Evolutionary conservation across 108 stramenopile species (phyloP), one percentile per base, ranked within the genome.

Genomic region (Skeletonema tropicum): DNA sequence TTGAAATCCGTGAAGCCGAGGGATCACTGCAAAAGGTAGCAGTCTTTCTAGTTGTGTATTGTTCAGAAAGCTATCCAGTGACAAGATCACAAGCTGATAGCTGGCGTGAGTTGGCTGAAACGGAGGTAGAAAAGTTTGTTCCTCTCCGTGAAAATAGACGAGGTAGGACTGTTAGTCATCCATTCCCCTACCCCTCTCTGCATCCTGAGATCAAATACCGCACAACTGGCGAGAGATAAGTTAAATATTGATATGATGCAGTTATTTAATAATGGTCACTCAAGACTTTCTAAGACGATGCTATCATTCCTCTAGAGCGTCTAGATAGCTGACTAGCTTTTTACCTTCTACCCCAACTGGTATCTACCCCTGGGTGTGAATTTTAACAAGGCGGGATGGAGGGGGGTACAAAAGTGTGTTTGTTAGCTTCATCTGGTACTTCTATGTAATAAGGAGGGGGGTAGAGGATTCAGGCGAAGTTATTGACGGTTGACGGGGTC

Each of bases 11-110:
- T 38, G 86, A 85, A 60, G 57, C 64, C 12, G 69, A 52, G 15
- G 67, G 82, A 60, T 49, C 33, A 30, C 63, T 55, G 6, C 52
- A 70, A 14, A 67, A 75, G 23, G 66, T 92, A 41, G 83, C 86
- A 13, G 85, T 91, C 8, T 92, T 91, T 79, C 73, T 94, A 14
- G 55, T 94, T 31, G 88, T 85, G 26, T 94, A 94, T 42, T 87
- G 88, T 62, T 89, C 87, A 8, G 91, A 86, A 67, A 49, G 60
- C 6, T 60, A 61, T 60, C 86, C 88, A 8, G 52, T 94, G 52
- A 87, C 87, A 6, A 57, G 93, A 31, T 58, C 49, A 6, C 41
- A 70, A 63, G 91, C 90, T 17, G 90, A 94, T 73, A 21, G 57
- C 33, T 92, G 86, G 61, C 89, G 93, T 71, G 76, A 58, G 10